Base-by-base conservation (phyloP, 179 eudicot species). In the Silene vulgaris region DNA sequence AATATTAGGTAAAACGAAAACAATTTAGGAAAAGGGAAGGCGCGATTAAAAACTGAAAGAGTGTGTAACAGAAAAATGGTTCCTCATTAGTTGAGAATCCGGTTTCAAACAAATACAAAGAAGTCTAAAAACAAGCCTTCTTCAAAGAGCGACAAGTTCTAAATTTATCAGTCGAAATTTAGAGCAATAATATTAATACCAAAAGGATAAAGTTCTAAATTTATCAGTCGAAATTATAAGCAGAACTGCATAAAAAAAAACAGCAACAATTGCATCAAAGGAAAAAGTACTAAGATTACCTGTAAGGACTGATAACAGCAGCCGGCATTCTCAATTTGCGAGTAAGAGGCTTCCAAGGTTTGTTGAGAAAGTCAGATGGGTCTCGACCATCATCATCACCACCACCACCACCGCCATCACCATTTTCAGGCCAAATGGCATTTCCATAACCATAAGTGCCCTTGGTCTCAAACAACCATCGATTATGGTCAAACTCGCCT, bases 371-470 rank as follows among this genome's bases (percentile, higher is more conserved):
- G 32, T 81, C 85, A 19, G 78, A 1, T 4, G 85, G 84, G 26
- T 83, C 83, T 63, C 69, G 57, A 54, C 28, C 48, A n/a, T 19
- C 76, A n/a, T 77, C 82, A 50, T 73, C 80, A 72, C 73, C 80
- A 71, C 52, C 81, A 66, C 43, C 80, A 21, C 61, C 79, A 26
- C 75, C 79, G 40, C 72, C 77, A 14, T 71, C 87, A n/a, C 75
- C 82, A 50, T 68, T 73, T 8, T 77, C 85, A 43, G 98, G 98
- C 98, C 98, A 94, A 43, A 90, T 82, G 0, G 97, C 98, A 76
- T 90, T 94, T 43, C 98, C 98, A 79, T 92, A 94, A n/a, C 98
- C 98, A 80, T 94, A 94, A 65, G 98, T 94, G 61, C 98, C 98
- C 74, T 92, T 92, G 0, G 98, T 94, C 91, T 94, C 98, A 71